phyloP scores from a whole-genome alignment of 495 filamentous ascomycete genomes.

The Penicillium bialowiezense region DNA sequence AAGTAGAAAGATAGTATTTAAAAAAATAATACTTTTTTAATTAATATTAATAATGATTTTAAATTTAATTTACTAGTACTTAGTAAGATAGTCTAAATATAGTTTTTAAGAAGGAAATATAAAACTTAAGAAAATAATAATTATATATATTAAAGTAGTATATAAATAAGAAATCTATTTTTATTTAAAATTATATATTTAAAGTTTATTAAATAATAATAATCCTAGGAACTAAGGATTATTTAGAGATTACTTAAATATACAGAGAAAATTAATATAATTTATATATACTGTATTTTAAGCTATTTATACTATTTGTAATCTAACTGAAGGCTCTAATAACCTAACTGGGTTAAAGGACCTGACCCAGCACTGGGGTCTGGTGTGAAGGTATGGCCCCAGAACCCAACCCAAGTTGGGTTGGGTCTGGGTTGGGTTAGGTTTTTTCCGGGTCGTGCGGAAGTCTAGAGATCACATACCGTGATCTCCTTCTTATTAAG shows the following conservation, averaged over 20 bases:
- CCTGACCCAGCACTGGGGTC: too few species aligned
- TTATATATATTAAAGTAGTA: neutral
- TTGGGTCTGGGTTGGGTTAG: too few species aligned
- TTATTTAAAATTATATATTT: neutral
- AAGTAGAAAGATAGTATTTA: neutral
- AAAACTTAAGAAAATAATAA: too few species aligned
- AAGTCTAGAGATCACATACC: too few species aligned
- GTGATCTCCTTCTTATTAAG: too few species aligned
- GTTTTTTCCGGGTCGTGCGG: too few species aligned
- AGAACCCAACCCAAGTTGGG: too few species aligned
- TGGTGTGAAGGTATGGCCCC: too few species aligned
- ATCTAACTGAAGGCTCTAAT: too few species aligned
- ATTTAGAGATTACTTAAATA: neutral
- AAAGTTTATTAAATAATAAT: neutral
- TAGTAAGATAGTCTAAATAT: too few species aligned
- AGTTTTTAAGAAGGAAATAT: too few species aligned
- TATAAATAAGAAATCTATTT: neutral
- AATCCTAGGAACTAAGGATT: neutral
- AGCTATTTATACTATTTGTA: conserved; percentile 1
- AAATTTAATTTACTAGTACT: neutral
- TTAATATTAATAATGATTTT: neutral
- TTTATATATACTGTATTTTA: neutral
- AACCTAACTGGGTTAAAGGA: too few species aligned
- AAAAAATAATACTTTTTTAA: neutral
- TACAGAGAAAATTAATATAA: neutral